These are phyloP conservation scores for Moesziomyces parantarcticus DNA, from an alignment of 1,284 basidiomycete genomes.

Conservation along the genomic window DNA sequence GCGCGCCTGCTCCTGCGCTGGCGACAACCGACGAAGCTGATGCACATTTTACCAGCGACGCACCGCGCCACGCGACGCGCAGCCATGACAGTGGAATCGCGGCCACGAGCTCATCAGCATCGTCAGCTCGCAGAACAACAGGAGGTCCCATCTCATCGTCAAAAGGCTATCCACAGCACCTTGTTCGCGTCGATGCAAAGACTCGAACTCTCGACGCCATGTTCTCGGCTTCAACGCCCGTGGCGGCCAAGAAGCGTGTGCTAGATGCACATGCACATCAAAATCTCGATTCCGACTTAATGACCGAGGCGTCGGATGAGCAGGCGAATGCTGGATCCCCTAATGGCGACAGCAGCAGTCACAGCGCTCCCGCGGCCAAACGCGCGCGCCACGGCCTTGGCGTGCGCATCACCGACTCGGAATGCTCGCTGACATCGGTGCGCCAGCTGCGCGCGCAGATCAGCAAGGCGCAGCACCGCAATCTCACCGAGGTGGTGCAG, in stretches of 20 bases:
- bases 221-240: constrained; percentile 18
- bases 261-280: constrained; percentile 3
- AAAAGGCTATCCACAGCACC: constrained; percentile 78
- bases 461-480: constrained; percentile 77
- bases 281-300: constrained; percentile 1
- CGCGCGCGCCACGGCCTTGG: constrained; percentile 23
- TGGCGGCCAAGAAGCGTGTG: constrained; percentile 24
- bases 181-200: constrained; percentile 87
- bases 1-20: not conserved
- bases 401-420: constrained; percentile 77
- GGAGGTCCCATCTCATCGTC: constrained; percentile 22
- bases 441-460: constrained; percentile 76
- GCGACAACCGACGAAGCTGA: not conserved
- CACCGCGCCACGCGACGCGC: not conserved
- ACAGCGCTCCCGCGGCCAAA: constrained; percentile 1
- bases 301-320: constrained; percentile 7
- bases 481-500: constrained; percentile 82
- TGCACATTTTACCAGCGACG: constrained; percentile 8
- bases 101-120: not conserved
- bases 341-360: not conserved
- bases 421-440: constrained; percentile 84
- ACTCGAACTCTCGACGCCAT: constrained; percentile 91
- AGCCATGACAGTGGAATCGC: constrained; percentile 16
- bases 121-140: not conserved
- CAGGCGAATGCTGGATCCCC: not conserved